These are phyloP conservation scores for Digitaria exilis DNA, from an alignment of 202 grass and related monocot species.

Conservation along the genomic window DNA sequence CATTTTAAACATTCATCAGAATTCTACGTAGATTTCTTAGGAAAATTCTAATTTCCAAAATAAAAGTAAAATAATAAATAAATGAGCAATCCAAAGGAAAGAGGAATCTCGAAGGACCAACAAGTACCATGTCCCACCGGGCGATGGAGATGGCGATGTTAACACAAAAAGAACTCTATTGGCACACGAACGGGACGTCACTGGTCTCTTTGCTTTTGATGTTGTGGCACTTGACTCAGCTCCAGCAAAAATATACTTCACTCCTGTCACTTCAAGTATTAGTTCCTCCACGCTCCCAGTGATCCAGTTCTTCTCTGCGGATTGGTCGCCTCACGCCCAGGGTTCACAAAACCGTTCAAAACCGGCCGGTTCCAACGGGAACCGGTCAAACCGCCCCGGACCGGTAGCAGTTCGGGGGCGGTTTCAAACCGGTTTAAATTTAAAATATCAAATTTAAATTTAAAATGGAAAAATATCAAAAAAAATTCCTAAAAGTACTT, in stretches of 20 bases:
- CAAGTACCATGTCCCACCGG: not conserved
- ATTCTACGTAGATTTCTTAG: not conserved
- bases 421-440: too few relatives aligned
- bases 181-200: not conserved
- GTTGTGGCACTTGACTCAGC: constrained; percentile 23
- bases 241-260: constrained; percentile 24
- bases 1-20: not conserved
- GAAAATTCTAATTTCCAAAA: not conserved
- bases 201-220: not conserved
- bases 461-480: too few relatives aligned
- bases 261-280: not conserved
- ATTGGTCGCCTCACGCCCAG: not conserved
- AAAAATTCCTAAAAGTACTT: too few relatives aligned
- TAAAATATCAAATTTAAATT: too few relatives aligned
- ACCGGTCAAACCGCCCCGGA: too few relatives aligned
- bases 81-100: not conserved
- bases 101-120: not conserved
- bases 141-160: not conserved
- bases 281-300: not conserved
- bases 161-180: not conserved
- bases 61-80: not conserved
- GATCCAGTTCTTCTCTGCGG: not conserved
- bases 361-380: too few relatives aligned
- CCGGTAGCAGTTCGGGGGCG: too few relatives aligned
- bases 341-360: too few relatives aligned